These are phyloP conservation scores for Hypsizygus marmoreus DNA, from an alignment of 768 basidiomycete genomes.

Conservation along the genomic window DNA sequence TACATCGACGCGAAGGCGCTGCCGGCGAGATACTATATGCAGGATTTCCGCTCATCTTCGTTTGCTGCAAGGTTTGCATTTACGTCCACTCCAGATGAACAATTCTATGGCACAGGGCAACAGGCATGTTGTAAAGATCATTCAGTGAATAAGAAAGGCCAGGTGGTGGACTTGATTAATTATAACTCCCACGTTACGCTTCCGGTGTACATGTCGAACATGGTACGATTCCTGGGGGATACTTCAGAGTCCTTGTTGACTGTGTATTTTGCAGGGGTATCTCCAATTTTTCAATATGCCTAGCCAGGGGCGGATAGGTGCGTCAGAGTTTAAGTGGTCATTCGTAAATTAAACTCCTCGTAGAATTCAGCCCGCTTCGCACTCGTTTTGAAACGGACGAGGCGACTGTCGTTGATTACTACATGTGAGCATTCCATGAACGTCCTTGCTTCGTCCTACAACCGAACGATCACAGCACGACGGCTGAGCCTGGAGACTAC, in stretches of 20 bases:
- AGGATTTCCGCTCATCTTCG: slow-evolving; percentile 31
- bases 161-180: slow-evolving; percentile 38
- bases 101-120: slow-evolving; percentile 38
- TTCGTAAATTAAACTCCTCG: slow-evolving; percentile 1
- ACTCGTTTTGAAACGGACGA: slow-evolving; percentile 34
- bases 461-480: slow-evolving; percentile 23
- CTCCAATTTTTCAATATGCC: slow-evolving; percentile 39
- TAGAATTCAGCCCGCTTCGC: slow-evolving; percentile 33
- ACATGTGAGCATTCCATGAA: slow-evolving; percentile 23
- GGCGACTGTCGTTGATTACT: slow-evolving; percentile 37
- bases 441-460: not conserved
- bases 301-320: slow-evolving; percentile 35
- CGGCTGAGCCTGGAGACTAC: slow-evolving; percentile 36
- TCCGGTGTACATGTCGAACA: slow-evolving; percentile 40
- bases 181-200: slow-evolving; percentile 37
- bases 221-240: too few species aligned
- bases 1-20: slow-evolving; percentile 34
- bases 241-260: too few species aligned
- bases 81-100: slow-evolving; percentile 31
- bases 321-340: not conserved
- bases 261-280: too few species aligned
- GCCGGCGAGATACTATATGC: slow-evolving; percentile 29
- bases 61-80: slow-evolving; percentile 35
- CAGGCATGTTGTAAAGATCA: slow-evolving; percentile 39
- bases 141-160: slow-evolving; percentile 39